phyloP scores from a whole-genome alignment of 1,284 basidiomycete genomes.

The Tilletia caries region DNA sequence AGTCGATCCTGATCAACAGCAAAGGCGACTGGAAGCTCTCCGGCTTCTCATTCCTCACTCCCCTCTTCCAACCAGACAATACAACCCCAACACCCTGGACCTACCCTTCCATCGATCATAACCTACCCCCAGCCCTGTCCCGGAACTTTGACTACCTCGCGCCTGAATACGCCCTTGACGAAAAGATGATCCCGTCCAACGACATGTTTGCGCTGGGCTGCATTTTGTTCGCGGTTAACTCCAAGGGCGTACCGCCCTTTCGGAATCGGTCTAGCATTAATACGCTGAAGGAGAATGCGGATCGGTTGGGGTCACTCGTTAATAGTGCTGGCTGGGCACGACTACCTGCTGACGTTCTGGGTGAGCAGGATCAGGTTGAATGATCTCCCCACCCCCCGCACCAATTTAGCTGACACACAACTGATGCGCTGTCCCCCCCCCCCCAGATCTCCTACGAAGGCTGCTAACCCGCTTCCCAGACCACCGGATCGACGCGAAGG shows the following conservation, averaged over 20 bases:
- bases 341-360: constrained; percentile 40
- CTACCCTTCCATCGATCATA: constrained; percentile 80
- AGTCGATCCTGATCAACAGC: constrained; percentile 41
- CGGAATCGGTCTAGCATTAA: constrained; percentile 78
- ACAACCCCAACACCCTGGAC: constrained; percentile 71
- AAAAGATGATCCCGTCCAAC: constrained; percentile 75
- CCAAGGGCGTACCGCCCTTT: constrained; percentile 81
- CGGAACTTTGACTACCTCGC: constrained; percentile 91
- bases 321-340: constrained; percentile 32
- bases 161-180: constrained; percentile 90
- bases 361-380: constrained; percentile 3
- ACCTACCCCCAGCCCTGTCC: constrained; percentile 76
- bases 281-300: constrained; percentile 73
- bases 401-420: background rate
- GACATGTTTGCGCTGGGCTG: constrained; percentile 95
- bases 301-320: constrained; percentile 51
- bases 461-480: constrained; percentile 67
- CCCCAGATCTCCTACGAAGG: constrained; percentile 28
- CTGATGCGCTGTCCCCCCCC: background rate
- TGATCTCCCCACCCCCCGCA: background rate
- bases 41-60: constrained; percentile 77
- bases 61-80: constrained; percentile 69
- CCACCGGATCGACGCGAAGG: constrained; percentile 70
- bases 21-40: constrained; percentile 98
- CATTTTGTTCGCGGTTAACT: constrained; percentile 72